These are phyloP conservation scores for Bolboschoenus planiculmis DNA, from an alignment of 176 grass and related monocot genomes.

Conservation along the genomic window DNA sequence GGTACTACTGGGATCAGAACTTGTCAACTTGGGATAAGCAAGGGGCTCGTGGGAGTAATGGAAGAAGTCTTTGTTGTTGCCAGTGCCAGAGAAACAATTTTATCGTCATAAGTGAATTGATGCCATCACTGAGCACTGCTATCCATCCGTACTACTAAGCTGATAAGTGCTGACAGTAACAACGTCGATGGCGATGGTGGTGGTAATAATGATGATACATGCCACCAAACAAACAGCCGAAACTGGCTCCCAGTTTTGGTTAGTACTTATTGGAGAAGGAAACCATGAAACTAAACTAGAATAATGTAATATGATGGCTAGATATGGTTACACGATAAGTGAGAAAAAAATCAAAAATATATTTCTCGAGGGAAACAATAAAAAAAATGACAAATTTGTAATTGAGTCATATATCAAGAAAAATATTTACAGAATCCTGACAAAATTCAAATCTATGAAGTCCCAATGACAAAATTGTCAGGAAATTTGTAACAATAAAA, in stretches of 20 bases:
- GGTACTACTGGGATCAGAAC: background rate
- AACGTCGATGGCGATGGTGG: background rate
- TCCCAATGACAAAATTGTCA: background rate
- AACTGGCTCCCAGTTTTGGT: background rate
- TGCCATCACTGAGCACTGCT: background rate
- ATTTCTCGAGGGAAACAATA: background rate
- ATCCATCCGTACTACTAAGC: background rate
- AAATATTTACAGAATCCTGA: slow-evolving; percentile 18
- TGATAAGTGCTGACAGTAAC: background rate
- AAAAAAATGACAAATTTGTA: background rate
- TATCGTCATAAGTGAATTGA: background rate
- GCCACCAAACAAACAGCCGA: background rate
- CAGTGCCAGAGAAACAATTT: background rate
- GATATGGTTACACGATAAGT: background rate
- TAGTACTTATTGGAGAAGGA: background rate
- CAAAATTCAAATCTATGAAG: background rate
- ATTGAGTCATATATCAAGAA: background rate
- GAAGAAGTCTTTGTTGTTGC: background rate
- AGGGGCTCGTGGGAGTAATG: background rate
- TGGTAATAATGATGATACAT: background rate
- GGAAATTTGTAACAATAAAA: slow-evolving; percentile 8
- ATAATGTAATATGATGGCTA: background rate
- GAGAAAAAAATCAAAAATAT: background rate
- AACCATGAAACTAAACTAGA: background rate
- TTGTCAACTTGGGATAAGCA: background rate